phyloP scores from a whole-genome alignment of 2,329 filamentous ascomycete species.

The Phialophora tarda region DNA sequence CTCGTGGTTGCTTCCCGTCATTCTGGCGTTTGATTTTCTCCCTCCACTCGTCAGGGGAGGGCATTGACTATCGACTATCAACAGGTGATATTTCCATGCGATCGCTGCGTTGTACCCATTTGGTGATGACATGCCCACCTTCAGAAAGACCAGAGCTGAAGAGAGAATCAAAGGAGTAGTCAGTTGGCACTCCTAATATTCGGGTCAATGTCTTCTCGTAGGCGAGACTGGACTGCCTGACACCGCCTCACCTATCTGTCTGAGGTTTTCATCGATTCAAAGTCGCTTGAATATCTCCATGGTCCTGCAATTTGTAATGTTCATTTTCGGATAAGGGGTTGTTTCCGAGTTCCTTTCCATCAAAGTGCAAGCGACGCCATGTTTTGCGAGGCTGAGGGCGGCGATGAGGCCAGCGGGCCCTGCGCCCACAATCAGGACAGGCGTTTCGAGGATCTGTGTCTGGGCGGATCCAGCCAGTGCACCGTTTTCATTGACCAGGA shows the following conservation, averaged over 20 bases:
- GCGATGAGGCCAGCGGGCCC: conserved; percentile 5
- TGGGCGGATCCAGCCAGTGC: too few species aligned
- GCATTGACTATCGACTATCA: not conserved
- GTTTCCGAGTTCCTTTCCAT: conserved; percentile 7
- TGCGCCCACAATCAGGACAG: conserved; percentile 31
- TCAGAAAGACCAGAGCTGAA: conserved; percentile 18
- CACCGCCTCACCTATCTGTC: not conserved
- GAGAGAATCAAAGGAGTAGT: conserved; percentile 6
- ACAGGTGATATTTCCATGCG: too few species aligned
- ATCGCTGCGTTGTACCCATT: conserved; percentile 10
- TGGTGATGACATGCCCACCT: conserved; percentile 7
- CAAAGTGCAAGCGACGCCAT: conserved; percentile 3
- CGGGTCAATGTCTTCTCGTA: not conserved
- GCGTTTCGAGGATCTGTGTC: not conserved
- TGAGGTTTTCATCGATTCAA: not conserved
- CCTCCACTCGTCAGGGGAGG: conserved; percentile 24
- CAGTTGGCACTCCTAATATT: conserved; percentile 5
- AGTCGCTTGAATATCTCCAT: conserved; percentile 45
- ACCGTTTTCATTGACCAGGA: too few species aligned
- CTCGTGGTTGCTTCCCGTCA: conserved; percentile 43
- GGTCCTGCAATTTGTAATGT: conserved; percentile 44
- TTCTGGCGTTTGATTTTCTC: conserved; percentile 39
- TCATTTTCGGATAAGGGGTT: conserved; percentile 47
- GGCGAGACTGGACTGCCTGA: conserved; percentile 1
- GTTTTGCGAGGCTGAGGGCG: not conserved